Base-by-base conservation (phyloP, 2,329 filamentous ascomycete genomes). In the Phyllosticta paracitricarpa region DNA sequence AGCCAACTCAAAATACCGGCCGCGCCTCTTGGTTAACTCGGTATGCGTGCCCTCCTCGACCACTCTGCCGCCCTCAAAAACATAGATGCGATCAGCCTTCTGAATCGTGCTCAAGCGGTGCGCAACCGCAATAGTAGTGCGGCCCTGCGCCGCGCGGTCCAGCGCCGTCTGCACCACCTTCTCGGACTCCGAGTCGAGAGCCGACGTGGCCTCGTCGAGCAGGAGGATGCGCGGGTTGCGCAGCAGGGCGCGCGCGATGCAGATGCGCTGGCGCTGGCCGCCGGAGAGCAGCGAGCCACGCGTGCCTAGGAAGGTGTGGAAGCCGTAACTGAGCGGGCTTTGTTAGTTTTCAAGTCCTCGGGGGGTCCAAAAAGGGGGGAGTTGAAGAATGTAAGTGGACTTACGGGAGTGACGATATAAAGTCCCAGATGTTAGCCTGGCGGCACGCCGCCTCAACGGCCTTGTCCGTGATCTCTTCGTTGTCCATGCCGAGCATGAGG, bases 121-220 rank as follows among this genome's bases (percentile, higher is more conserved):
- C 2, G 92, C 92, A 0, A 96, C 91, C 1, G 91, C 91, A 65
- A 97, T 92, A 0, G 91, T 96, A 85, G 90, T 94, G 62, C 91
- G 81, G 48, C 89, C 86, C 76, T 88, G 87, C 30, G 89, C 88
- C 2, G 89, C 90, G 67, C 86, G 86, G 73, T 96, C 88, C 6
- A 91, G 78, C 0, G 88, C 88, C 0, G 84, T 86, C 72, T 91
- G 88, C 51, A 91, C 88, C 1, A 91, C 84, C 69, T 89, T 85
- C 73, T 91, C 88, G 12, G 61, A 62, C 25, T 63, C 62, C 4
- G 62, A 63, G 58, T 63, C 62, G 2, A 63, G 59, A 4, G 62
- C 59, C 4, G 59, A 61, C 2, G 63, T 64, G 14, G 63, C 63
- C 28, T 64, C 63, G 55, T 64, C 63, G n/a, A 64, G 63, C 10